These are phyloP conservation scores for Fomitopsis palustris DNA, from an alignment of 1,284 basidiomycete genomes.

Conservation along the genomic window DNA sequence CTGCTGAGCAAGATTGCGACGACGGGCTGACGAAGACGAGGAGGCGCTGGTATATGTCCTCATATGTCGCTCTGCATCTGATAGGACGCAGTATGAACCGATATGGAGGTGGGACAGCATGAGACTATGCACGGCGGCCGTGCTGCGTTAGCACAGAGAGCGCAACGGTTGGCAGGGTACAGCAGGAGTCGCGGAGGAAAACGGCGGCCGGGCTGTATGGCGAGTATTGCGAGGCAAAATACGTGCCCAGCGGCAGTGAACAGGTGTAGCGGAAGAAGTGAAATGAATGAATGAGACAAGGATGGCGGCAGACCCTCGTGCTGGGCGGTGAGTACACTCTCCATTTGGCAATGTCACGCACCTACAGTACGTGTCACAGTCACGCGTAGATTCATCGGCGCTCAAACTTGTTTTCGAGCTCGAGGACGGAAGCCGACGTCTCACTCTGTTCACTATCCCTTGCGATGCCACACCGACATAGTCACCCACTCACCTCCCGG, in stretches of 20 bases:
- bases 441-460: too few species aligned
- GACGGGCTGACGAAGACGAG: not conserved
- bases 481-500: too few species aligned
- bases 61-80: not conserved
- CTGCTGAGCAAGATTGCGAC: not conserved
- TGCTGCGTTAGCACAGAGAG: not conserved
- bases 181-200: not conserved
- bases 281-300: not conserved
- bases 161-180: slow-evolving; percentile 1
- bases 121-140: not conserved
- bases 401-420: too few species aligned
- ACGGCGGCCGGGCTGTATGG: not conserved
- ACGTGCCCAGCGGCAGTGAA: not conserved
- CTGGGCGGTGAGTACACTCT: too few species aligned
- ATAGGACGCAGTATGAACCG: not conserved
- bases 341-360: too few species aligned
- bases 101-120: too few species aligned
- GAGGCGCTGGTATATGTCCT: not conserved
- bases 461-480: too few species aligned
- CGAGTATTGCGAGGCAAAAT: not conserved
- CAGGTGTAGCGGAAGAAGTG: not conserved
- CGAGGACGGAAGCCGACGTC: too few species aligned
- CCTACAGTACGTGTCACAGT: too few species aligned
- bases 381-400: too few species aligned
- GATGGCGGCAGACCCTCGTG: too few species aligned